Evolutionary conservation across 352 stramenopile species (phyloP), one percentile per base, ranked within the genome.

Genomic region (Elongisporangium anandrum): DNA sequence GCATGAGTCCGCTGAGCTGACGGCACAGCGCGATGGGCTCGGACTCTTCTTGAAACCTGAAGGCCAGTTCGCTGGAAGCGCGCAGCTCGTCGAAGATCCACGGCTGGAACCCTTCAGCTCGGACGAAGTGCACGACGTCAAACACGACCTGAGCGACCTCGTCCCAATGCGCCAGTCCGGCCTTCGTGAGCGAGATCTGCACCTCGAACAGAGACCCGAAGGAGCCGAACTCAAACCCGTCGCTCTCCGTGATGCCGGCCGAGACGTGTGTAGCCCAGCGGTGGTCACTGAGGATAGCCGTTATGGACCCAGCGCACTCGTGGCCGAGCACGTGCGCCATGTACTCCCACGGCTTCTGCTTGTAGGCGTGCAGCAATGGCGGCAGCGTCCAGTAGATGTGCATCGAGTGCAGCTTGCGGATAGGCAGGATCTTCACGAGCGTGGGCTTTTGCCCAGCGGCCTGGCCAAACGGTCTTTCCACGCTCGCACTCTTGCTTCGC

Each of bases 41-140:
- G 7, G 53, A 49, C 39, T 90, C 78, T 71, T 90, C 79, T 54
- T 88, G 73, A 45, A 90, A 90, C n/a, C 65, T 64, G 66, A 87
- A 88, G 4, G 66, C 59, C 54, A 90, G 85, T 13, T 81, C 70
- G 7, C 38, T 63, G 2, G 79, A 78, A 0, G 67, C 59, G 8
- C 64, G 77, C 26, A 86, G 60, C 50, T 90, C 81, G 13, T 90
- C 67, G 58, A 81, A 89, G 26, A 85, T 66, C 77, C 79, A 90
- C 9, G 54, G 16, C 7, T 69, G 73, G 2, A 86, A 61, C 19
- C 51, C 22, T 13, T 50, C 50, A 1, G 10, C 22, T 51, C 34
- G 48, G 48, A 74, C 78, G 50, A 68, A 57, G 34, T 56, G 58
- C 19, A 88, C 17, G 7, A 68, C 68, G 54, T 85, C 72, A 21